phyloP scores from a whole-genome alignment of 192 early-diverging fungal species.

The Pilaira anomala region DNA sequence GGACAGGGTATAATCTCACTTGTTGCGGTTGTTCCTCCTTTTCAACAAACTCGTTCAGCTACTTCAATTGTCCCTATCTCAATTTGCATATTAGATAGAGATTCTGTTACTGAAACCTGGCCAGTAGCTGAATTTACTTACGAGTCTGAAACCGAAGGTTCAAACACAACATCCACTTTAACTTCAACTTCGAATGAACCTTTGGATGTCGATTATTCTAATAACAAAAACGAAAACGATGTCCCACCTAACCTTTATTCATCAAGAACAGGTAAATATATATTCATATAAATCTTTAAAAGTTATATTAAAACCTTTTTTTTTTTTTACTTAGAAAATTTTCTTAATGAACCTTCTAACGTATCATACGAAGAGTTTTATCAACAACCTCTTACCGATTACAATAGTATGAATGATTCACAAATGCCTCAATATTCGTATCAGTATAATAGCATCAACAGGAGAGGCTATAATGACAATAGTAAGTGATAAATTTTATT shows the following conservation, averaged over 20 bases:
- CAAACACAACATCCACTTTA: neutral
- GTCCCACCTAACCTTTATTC: neutral
- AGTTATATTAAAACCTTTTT: neutral
- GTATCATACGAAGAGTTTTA: neutral
- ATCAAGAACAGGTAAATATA: neutral
- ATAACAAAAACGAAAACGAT: neutral
- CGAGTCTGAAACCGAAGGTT: conserved; percentile 9
- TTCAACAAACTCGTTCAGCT: conserved; percentile 40
- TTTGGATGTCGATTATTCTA: too few relatives aligned
- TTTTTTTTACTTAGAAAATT: neutral
- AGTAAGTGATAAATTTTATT: neutral
- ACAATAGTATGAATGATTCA: too few relatives aligned
- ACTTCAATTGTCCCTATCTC: conserved; percentile 42
- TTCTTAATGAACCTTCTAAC: conserved; percentile 4
- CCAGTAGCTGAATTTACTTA: conserved; percentile 45
- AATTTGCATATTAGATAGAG: conserved; percentile 42
- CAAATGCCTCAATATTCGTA: too few relatives aligned
- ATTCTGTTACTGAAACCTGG: conserved; percentile 43
- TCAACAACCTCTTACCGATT: conserved; percentile 1
- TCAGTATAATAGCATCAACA: too few relatives aligned
- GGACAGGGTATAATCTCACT: conserved; percentile 43
- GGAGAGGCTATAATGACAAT: neutral
- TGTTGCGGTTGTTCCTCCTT: conserved; percentile 40
- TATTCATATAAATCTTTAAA: neutral
- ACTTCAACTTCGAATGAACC: neutral